Base-by-base conservation (phyloP, 345 rosid genomes). In the Syzygium grande region DNA sequence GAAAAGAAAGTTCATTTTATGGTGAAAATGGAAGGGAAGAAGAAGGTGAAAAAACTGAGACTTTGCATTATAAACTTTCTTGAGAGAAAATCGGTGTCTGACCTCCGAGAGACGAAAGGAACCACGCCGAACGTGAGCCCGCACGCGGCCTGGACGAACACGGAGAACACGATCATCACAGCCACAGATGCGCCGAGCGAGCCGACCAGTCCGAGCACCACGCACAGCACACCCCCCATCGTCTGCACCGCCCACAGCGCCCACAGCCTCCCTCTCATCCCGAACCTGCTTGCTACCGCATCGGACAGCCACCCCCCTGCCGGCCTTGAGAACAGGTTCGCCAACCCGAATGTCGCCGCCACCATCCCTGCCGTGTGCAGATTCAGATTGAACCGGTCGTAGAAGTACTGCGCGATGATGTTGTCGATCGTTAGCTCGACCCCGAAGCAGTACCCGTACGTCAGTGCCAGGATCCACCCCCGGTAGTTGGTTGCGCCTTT, bases 81-180 rank as follows among this genome's bases (percentile, higher is more conserved):
- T 84, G 85, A 52, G 27, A 52, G 85, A n/a, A 30, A 52, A 51
- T 84, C 41, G 58, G 56, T 16, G 21, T 8, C 29, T 16, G 84
- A 88, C 89, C 89, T 88, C n/a, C 86, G 86, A 16, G 90, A 88
- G 80, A 88, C 84, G 85, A 88, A 88, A 52, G 90, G 90, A 56
- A 88, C 86, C 30, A 88, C 83, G 51, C 90, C 90, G 84, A 86
- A 88, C 34, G 90, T 77, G 22, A 63, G 83, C 16, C 90, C 90
- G 22, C 90, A 88, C 6, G 90, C 85, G 56, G 90, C 87, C 77
- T 88, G 90, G 43, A 80, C 90, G 52, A 79, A 79, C 10, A 88
- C 19, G 46, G 88, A 88, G 90, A 88, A 88, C 11, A 51, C 49
- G 43, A 88, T 46, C 90, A 88, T 88, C 84, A 51, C 55, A 30